A percentile compares a stretch with the other conserved stretches of the same genome.
Evolutionary conservation across 2,329 filamentous ascomycete species (phyloP).

Genomic region (Teratosphaeria gauchensis): DNA sequence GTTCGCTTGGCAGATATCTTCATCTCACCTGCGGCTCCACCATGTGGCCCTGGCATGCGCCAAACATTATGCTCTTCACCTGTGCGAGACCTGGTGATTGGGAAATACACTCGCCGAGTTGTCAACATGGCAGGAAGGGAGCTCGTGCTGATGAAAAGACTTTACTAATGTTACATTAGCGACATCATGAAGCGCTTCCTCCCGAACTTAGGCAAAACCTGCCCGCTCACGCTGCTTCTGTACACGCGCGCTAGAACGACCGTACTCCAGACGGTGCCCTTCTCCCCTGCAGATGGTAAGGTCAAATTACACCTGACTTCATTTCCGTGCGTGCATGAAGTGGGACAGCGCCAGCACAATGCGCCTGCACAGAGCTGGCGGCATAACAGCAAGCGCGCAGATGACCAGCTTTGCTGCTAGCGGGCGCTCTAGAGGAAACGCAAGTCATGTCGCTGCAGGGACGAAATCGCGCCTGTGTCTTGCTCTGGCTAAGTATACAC

Average conservation of each 20-base stretch:
- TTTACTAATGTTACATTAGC: too few relatives aligned
- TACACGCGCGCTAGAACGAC: neutral
- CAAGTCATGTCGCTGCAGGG: conserved; percentile 2
- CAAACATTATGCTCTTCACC: too few relatives aligned
- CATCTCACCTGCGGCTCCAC: neutral
- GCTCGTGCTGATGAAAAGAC: too few relatives aligned
- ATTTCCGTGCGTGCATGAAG: conserved; percentile 4
- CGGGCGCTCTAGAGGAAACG: neutral
- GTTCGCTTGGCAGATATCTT: neutral
- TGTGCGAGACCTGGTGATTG: too few relatives aligned
- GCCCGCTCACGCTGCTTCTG: neutral
- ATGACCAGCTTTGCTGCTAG: neutral
- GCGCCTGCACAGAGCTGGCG: neutral
- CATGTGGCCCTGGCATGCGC: too few relatives aligned
- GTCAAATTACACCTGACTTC: conserved; percentile 1
- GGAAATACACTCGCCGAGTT: too few relatives aligned
- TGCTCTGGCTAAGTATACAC: neutral
- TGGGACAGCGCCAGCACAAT: neutral
- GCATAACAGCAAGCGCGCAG: neutral
- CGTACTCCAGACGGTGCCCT: neutral
- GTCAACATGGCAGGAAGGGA: too few relatives aligned
- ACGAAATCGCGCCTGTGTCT: neutral
- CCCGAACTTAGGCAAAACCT: neutral
- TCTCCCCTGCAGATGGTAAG: neutral
- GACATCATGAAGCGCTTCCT: neutral